Evolutionary conservation across 2,329 filamentous ascomycete species (phyloP), one percentile per base, ranked within the genome.

Genomic region (Cladosporium phlei): DNA sequence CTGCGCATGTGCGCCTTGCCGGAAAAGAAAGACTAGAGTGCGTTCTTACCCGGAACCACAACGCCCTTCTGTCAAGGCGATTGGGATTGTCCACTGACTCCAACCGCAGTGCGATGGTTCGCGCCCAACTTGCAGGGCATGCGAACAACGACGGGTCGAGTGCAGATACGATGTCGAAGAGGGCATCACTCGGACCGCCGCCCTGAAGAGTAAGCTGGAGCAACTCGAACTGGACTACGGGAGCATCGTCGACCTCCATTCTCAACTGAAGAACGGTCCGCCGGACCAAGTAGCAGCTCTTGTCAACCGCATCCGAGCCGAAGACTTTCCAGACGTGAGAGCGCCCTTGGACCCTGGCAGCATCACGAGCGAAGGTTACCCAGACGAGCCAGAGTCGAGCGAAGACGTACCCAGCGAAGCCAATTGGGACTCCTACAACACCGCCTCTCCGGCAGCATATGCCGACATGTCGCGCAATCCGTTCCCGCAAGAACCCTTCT

Each of bases 161-260:
- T 45, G 42, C 42, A 35, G 22, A 22, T 45, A 45, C 32, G 42
- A 45, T 37, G 42, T 45, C 32, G 42, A 45, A 45, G 42, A 45
- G 22, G 42, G 42, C 24, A 21, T 45, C 17, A 45, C 42, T 27
- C 30, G 42, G 30, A 45, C 42, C 17, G 42, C 42, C 1, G 42
- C 42, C 11, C 19, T 45, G 42, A 45, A 45, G 32, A 37, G 42
- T 19, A 45, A 37, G 19, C 19, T 45, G 32, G 42, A 45, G 42
- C 42, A 45, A 37, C 42, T 45, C 12, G 42, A 45, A 32, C 42
- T 45, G 29, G 42, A 45, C n/a, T 45, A 45, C 17, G 42, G 42
- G 12, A 45, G 42, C 32, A 34, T 45, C 16, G 32, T 45, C 22
- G 42, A 45, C 3, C 42, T 45, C 17, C 42, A 45, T 37, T 35